Base-by-base conservation (phyloP, 2,329 filamentous ascomycete species). In the Macrophomina pseudophaseolina region DNA sequence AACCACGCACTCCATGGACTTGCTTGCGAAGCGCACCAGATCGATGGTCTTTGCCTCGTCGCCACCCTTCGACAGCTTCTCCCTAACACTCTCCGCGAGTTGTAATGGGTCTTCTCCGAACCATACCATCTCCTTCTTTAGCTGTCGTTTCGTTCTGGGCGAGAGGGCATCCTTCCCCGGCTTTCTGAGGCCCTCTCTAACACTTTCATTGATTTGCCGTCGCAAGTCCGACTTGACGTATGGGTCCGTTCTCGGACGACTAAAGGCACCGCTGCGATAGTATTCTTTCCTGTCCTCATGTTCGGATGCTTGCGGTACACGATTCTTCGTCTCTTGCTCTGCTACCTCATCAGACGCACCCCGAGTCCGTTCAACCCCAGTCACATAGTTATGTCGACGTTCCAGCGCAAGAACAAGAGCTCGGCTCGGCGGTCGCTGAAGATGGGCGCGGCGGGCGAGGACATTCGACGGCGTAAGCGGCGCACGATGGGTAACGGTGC, bases 11-110 rank as follows among this genome's bases (percentile, higher is more conserved):
- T 88, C 81, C 70, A 86, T 83, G 0, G 83, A 78, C 70, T 85
- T 87, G 76, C 64, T 93, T n/a, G 90, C 90, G 71, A 85, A 82
- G 67, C 90, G 88, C 44, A 90, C 86, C 67, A 97, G 76, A 23
- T 87, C 81, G 49, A 90, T 78, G 32, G 93, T 93, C 73, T 92
- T 88, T 2, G 88, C 86, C 44, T 85, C 85, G 38, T 88, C 82
- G 49, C 85, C 23, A 23, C 23, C 85, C 67, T 85, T 83, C 5
- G 75, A 76, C 56, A 98, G 81, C 18, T 87, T 81, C 59, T 82
- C 81, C 64, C 82, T 82, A 49, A 97, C 88, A 64, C 90, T 87
- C 44, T 90, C 81, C 46, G 88, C 89, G 67, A 98, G 85, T 71
- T 90, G 88, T 69, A 90, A 83, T 1, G 91, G 91, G 75, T 97